Evolutionary conservation across 139 green algal species (phyloP), one percentile per base, ranked within the genome.

Genomic region (Picochlorum sp.): DNA sequence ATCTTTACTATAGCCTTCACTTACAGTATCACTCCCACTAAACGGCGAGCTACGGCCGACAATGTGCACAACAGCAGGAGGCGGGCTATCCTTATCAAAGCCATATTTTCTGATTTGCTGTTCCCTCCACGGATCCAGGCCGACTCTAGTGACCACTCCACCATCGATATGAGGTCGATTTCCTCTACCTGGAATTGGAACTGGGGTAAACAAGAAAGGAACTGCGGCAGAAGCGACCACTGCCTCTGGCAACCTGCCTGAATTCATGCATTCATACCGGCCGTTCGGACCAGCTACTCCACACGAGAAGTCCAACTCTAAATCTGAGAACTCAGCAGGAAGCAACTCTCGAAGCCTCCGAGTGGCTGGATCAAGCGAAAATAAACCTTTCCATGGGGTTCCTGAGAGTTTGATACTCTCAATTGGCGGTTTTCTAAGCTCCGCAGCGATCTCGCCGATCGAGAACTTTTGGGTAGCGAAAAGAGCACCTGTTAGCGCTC

Each of bases 201-300:
- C 79, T 8, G 65, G 55, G 5, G 69, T 30, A 50, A 96, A 96
- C 0, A 96, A 45, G 20, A 88, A 67, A 7, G 88, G 88, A 45
- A 96, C 91, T 36, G 88, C 88, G 1, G 83, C 87, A 2, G 81
- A 91, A 3, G 88, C 88, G 35, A 74, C 86, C 18, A 96, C 85
- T 3, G 88, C 83, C 54, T 89, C 82, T 10, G 88, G 79, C 39
- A 96, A 72, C 18, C 75, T 64, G 31, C 88, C 88, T 26, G 59
- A 76, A 65, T 92, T 73, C 8, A 96, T 74, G 24, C 92, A 44
- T 49, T 67, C 14, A 59, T 95, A 73, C 54, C 63, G 16, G 2
- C 83, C 84, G 8, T 82, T 54, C 14, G 59, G 22, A 22, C 41
- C 55, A 9, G 88, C 73, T 18, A 91, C 83, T 18, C 74, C 80